Conservation (phyloP, 208 protist species). For the Zelonia costaricensis region DNA sequence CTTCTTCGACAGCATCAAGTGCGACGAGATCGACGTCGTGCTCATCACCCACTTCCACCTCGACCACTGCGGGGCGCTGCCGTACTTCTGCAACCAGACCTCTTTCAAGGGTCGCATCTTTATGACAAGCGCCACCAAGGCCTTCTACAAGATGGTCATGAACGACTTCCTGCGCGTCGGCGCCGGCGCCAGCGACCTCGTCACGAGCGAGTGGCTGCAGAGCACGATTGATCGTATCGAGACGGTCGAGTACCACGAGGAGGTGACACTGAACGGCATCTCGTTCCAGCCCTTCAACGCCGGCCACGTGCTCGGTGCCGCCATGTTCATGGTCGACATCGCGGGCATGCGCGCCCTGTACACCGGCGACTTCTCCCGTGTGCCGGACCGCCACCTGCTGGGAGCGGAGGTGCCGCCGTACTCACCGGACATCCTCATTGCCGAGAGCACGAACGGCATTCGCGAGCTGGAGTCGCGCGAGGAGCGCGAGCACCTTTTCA, state of each 20-base stretch:
- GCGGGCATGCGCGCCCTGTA: constrained; percentile 97
- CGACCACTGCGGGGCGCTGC: constrained; percentile 97
- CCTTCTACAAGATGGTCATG: constrained; percentile 97
- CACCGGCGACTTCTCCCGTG: constrained; percentile 98
- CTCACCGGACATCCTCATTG: constrained; percentile 97
- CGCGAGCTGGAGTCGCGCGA: constrained; percentile 93
- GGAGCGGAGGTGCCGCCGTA: constrained; percentile 95
- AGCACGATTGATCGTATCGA: constrained; percentile 96
- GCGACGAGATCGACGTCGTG: constrained; percentile 93
- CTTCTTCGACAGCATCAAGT: constrained; percentile 97
- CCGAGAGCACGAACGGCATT: constrained; percentile 99
- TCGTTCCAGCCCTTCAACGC: constrained; percentile 98
- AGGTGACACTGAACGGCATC: constrained; percentile 96
- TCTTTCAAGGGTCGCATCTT: constrained; percentile 96
- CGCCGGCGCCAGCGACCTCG: constrained; percentile 84
- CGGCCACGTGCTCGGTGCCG: constrained; percentile 96
- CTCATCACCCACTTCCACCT: constrained; percentile 98
- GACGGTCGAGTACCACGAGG: constrained; percentile 98
- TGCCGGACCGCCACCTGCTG: constrained; percentile 98
- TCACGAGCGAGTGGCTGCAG: constrained; percentile 95
- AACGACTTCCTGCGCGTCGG: constrained; percentile 96
- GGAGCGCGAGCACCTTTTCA: constrained; percentile 97
- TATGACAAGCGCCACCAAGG: constrained; percentile 98
- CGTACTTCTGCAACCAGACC: constrained; percentile 96
- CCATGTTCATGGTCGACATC: constrained; percentile 99